Percentiles rank a stretch among this genome's conserved stretches.
Conservation (phyloP, 2,329 filamentous ascomycete genomes). For the Pezicula neosporulosa region DNA sequence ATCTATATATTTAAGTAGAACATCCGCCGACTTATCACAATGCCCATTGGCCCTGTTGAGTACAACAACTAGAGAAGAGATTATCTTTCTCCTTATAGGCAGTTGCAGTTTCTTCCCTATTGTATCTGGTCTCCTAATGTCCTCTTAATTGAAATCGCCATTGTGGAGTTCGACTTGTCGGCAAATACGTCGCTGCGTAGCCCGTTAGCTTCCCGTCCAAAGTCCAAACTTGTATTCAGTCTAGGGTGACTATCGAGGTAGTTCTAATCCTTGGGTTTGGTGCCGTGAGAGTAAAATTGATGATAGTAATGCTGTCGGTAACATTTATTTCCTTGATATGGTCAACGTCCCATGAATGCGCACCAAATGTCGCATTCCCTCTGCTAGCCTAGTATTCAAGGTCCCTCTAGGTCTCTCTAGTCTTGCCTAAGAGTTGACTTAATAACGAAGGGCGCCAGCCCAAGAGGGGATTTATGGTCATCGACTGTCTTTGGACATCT, state of each 20-base stretch:
- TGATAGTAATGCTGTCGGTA: slow-evolving; percentile 76
- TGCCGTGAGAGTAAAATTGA: slow-evolving; percentile 81
- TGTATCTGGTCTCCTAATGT: slow-evolving; percentile 84
- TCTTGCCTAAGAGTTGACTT: too few relatives aligned
- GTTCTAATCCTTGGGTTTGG: slow-evolving; percentile 81
- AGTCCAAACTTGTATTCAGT: slow-evolving; percentile 81
- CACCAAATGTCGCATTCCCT: too few relatives aligned
- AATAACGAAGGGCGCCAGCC: too few relatives aligned
- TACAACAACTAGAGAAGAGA: slow-evolving; percentile 93
- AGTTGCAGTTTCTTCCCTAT: slow-evolving; percentile 90
- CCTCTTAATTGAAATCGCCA: slow-evolving; percentile 88
- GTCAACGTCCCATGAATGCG: too few relatives aligned
- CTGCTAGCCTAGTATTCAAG: too few relatives aligned
- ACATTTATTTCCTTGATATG: slow-evolving; percentile 42
- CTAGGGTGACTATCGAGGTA: slow-evolving; percentile 59
- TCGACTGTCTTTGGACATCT: too few relatives aligned
- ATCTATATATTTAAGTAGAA: slow-evolving; percentile 76
- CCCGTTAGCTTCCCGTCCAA: slow-evolving; percentile 87
- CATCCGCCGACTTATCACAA: slow-evolving; percentile 92
- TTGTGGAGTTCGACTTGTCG: slow-evolving; percentile 76
- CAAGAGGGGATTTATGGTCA: too few relatives aligned
- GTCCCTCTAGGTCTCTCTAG: too few relatives aligned
- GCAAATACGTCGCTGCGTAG: slow-evolving; percentile 88
- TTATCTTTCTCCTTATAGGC: slow-evolving; percentile 98
- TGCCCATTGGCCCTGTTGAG: slow-evolving; percentile 81